Base-by-base conservation (phyloP, 2,329 filamentous ascomycete species). In the Camillea tinctor region DNA sequence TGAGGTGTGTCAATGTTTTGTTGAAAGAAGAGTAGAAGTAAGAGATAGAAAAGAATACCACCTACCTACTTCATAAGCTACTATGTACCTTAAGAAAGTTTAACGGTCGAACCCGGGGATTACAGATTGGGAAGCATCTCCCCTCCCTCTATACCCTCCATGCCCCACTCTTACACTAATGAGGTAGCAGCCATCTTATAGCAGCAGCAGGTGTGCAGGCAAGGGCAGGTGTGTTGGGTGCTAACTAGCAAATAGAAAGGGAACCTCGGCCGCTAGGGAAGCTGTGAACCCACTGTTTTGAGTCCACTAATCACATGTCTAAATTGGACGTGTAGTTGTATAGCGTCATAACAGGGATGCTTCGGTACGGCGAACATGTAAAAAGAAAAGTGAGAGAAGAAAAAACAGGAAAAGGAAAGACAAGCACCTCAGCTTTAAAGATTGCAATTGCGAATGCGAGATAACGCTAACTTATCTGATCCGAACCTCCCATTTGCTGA, bases 381-480 rank as follows among this genome's bases (percentile, higher is more conserved):
- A 44, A 44, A 44, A 6, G 36, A 17, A 51, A 24, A 51, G 15
- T 19, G 21, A 15, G 9, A 51, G 50, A n/a, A 51, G 7, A 17
- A 22, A 17, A 51, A 51, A 51, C 20, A 51, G 50, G 22, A 21
- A 51, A 21, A 24, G 2, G 3, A 51, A 24, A 22, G 48, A 50
- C 26, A 11, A 11, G 6, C n/a, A n/a, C n/a, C n/a, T n/a, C n/a
- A 30, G 2, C 26, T 30, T 30, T 30, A 44, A 15, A 44, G 26
- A 30, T 30, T n/a, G 50, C 20, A 51, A 53, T 50, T 57, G 59
- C 60, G 64, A 66, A 62, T 64, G 64, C 61, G 58, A 64, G 56
- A 40, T 54, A 51, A 36, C 19, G n/a, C 19, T 44, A 49, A 52
- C 40, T 63, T 64, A 64, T 66, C 64, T 59, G 62, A 65, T 65